phyloP scores from a whole-genome alignment of 108 stramenopile genomes.

The Cylindrotheca fusiformis region DNA sequence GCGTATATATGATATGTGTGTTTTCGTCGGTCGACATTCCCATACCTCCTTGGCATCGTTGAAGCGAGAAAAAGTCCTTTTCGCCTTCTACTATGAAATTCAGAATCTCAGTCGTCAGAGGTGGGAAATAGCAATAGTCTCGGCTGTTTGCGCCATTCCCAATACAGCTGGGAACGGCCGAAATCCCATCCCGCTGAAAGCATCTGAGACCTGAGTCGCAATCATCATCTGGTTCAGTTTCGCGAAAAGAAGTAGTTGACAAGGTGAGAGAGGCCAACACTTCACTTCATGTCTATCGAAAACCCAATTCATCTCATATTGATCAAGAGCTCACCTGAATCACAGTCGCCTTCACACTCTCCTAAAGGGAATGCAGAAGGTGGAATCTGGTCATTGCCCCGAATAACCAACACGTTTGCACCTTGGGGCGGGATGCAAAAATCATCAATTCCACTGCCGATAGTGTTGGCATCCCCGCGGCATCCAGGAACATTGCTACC shows the following conservation, averaged over 20 bases:
- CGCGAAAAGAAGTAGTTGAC: neutral
- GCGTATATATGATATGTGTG: neutral
- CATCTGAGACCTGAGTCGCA: neutral
- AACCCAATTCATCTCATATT: too few relatives aligned
- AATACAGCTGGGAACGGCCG: neutral
- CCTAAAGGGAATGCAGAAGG: neutral
- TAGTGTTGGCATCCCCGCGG: slow-evolving; percentile 4
- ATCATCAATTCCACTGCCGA: slow-evolving; percentile 6
- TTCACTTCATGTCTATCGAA: neutral
- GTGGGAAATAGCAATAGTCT: neutral
- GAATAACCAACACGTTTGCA: neutral
- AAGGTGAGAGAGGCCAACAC: neutral
- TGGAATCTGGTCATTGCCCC: neutral
- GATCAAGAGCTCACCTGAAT: neutral
- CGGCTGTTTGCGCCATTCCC: neutral
- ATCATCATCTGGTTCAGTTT: neutral
- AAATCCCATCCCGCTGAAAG: neutral
- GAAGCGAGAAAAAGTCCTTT: neutral
- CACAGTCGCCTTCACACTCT: neutral
- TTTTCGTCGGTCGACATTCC: neutral
- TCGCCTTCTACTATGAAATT: neutral
- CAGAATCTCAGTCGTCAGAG: neutral
- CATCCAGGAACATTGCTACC: slow-evolving; percentile 31
- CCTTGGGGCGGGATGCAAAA: slow-evolving; percentile 17
- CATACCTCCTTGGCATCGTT: neutral